Conservation (phyloP, 176 grass and related monocot species). For the Paspalum vaginatum region DNA sequence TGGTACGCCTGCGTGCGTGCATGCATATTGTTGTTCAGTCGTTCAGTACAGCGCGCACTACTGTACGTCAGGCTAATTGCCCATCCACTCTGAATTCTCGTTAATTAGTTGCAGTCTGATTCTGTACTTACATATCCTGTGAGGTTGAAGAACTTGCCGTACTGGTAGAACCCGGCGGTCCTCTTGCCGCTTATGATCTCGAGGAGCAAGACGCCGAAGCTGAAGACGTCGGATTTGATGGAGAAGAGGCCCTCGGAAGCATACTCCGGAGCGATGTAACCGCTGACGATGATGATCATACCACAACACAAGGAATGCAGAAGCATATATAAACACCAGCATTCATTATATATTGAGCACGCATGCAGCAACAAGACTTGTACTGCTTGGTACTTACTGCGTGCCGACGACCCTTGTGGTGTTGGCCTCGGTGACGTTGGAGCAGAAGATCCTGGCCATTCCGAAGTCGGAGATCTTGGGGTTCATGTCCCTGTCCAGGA, state of each 20-base stretch:
- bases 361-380: too few relatives aligned
- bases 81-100: background rate
- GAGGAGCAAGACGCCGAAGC: conserved; percentile 57
- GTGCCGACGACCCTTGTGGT: conserved; percentile 56
- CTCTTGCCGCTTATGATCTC: conserved; percentile 68
- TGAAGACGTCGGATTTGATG: conserved; percentile 58
- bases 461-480: conserved; percentile 66
- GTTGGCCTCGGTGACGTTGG: conserved; percentile 44
- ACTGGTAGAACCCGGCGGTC: conserved; percentile 56
- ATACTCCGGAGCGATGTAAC: conserved; percentile 71
- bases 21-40: background rate
- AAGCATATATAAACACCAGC: background rate
- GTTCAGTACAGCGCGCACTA: background rate
- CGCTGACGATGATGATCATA: conserved; percentile 43
- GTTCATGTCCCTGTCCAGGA: conserved; percentile 50
- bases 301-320: background rate
- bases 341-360: too few relatives aligned
- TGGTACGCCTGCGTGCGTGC: conserved; percentile 50
- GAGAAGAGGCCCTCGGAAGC: conserved; percentile 66
- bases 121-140: conserved; percentile 50
- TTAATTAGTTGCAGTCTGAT: background rate
- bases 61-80: background rate
- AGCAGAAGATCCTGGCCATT: conserved; percentile 53
- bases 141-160: conserved; percentile 55
- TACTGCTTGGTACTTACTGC: conserved; percentile 28